Base-by-base conservation (phyloP, 2,329 filamentous ascomycete species). In the Penicillium brasilianum region DNA sequence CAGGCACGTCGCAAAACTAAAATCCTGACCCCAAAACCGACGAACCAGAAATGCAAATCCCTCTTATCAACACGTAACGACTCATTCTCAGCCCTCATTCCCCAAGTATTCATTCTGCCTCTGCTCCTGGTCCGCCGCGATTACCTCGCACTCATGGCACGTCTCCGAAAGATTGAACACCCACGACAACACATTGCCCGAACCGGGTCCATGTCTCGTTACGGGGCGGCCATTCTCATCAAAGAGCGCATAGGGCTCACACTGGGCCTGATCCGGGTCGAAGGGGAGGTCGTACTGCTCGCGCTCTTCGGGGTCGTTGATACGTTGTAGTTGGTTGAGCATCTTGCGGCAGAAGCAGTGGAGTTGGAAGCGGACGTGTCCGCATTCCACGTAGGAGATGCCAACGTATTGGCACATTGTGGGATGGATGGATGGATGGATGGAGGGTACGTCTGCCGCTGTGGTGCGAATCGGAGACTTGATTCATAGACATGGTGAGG, bases 391-490 rank as follows among this genome's bases (percentile, higher is more conserved):
- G 61, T 67, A 69, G 49, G 53, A 58, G 20, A 66, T 65, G 16
- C 65, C 65, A 2, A 61, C 44, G 58, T 72, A 75, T 13, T 64
- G 57, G 49, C 74, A 76, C 74, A 76, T 76, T 25, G 36, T 44
- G 18, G 4, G 13, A 5, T 14, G 34, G 16, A 3, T 49, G 36
- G n/a, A 5, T 28, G 25, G 25, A 6, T 28, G 3, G 25, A 28
- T 28, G 6, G 25, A 28, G 14, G 44, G 48, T 20, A 9, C 25
- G 10, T 13, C 46, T 25, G 20, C 10, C 10, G 25, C 11, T 9
- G 32, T 34, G 32, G 11, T 34, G 32, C 10, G 32, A 4, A 13
- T 34, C n/a, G 25, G 25, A 28, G 6, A 6, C 3, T 28, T 28
- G 6, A 3, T 28, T 28, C 3, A 28, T 28, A 28, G 25, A 28